Evolutionary conservation across 2,329 filamentous ascomycete species (phyloP).

Genomic region (Apiospora koreana): DNA sequence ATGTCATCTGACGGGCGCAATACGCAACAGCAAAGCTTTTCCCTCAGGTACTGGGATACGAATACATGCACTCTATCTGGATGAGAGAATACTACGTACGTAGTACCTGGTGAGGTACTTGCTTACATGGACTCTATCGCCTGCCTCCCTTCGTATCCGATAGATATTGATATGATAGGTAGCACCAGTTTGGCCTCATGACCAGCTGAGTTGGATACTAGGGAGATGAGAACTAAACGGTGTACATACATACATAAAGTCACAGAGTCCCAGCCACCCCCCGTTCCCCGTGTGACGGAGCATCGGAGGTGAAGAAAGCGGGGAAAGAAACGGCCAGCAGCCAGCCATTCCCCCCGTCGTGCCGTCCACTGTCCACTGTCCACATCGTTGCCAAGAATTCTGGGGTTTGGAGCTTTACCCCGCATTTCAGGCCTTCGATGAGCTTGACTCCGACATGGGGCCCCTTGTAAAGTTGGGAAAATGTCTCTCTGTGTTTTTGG

Average conservation of each 20-base stretch:
- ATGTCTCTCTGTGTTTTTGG: not conserved
- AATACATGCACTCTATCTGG: not conserved
- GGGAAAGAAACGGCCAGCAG: not conserved
- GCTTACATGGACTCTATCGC: not conserved
- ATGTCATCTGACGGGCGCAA: not conserved
- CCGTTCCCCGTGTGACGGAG: not conserved
- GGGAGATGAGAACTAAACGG: not conserved
- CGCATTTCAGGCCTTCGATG: not conserved
- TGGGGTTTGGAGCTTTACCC: slow-evolving; percentile 7
- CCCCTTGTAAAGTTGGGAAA: not conserved
- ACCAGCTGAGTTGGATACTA: not conserved
- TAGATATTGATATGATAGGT: not conserved
- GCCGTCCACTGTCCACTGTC: not conserved
- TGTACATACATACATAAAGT: not conserved
- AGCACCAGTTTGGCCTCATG: not conserved
- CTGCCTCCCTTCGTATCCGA: not conserved
- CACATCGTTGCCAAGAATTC: not conserved
- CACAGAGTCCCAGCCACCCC: not conserved
- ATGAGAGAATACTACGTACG: not conserved
- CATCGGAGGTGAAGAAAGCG: not conserved
- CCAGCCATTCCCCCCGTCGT: slow-evolving; percentile 1
- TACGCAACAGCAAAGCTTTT: not conserved
- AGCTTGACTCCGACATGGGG: not conserved
- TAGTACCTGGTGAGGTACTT: not conserved
- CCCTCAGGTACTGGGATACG: not conserved